Conservation (phyloP, 768 basidiomycete genomes). For the Tricholoma bakamatsutake region DNA sequence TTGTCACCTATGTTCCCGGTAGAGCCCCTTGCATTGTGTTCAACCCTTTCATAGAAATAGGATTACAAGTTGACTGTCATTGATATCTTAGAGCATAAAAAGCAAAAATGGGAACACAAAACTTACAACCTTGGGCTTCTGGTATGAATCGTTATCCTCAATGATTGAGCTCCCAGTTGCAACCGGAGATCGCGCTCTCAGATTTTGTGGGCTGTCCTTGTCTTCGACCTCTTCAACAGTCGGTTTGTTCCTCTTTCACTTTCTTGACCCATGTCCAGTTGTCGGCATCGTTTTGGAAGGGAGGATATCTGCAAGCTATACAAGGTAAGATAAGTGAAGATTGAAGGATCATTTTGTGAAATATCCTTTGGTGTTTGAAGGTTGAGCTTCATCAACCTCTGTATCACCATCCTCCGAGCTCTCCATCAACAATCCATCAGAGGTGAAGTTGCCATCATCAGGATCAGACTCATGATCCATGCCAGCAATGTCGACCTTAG, state of each 20-base stretch:
- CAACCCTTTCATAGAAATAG: constrained; percentile 14
- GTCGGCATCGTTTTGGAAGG: not conserved
- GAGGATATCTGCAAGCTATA: not conserved
- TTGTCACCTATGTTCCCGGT: constrained; percentile 13
- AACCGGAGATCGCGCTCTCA: not conserved
- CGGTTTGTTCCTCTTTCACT: not conserved
- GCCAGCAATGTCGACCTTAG: not conserved
- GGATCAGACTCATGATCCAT: not conserved
- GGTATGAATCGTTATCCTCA: not conserved
- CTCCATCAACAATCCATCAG: not conserved
- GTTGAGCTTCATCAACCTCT: not conserved
- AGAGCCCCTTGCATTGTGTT: constrained; percentile 4
- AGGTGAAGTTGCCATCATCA: not conserved
- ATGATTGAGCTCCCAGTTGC: not conserved
- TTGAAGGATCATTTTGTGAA: not conserved
- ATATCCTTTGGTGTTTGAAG: not conserved
- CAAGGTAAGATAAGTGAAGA: not conserved
- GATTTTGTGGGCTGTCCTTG: not conserved
- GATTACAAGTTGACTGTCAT: not conserved
- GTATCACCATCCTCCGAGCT: not conserved
- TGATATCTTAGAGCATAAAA: not conserved
- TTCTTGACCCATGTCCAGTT: not conserved
- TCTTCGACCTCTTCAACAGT: not conserved
- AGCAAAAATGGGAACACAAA: not conserved
- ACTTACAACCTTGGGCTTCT: not conserved